Conservation (phyloP, 345 rosid species). For the Eucalyptus globulus region DNA sequence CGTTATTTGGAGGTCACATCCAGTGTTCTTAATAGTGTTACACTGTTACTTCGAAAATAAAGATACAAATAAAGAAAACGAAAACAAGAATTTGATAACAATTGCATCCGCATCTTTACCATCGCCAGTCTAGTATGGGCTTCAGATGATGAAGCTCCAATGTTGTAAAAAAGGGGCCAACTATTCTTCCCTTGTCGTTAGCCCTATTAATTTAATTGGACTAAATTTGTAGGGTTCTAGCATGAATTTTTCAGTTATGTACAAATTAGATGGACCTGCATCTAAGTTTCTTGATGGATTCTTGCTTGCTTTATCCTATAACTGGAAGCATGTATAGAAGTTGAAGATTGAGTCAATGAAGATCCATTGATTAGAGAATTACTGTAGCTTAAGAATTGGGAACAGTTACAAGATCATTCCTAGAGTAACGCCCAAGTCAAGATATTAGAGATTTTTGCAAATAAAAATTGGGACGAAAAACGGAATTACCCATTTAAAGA, state of each 20-base stretch:
- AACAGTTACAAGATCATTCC: neutral
- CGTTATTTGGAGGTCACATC: neutral
- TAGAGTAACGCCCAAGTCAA: neutral
- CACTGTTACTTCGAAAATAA: neutral
- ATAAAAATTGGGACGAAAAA: neutral
- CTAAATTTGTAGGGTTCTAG: neutral
- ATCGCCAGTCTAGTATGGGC: neutral
- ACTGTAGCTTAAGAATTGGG: neutral
- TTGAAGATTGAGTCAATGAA: neutral
- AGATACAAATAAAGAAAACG: neutral
- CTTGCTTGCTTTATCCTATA: neutral
- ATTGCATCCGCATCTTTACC: neutral
- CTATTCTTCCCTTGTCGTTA: neutral
- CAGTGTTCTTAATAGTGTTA: neutral
- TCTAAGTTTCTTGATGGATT: neutral
- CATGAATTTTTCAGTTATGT: neutral
- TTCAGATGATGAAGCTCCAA: neutral
- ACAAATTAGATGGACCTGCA: neutral
- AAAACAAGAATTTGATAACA: neutral
- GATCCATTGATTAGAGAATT: neutral
- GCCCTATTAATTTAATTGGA: neutral
- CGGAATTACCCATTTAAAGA: neutral
- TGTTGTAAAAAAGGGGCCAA: neutral
- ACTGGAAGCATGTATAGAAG: neutral
- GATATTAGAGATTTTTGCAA: neutral